These are phyloP conservation scores for Rheum nobile DNA, from an alignment of 148 eudicot species.

Conservation along the genomic window DNA sequence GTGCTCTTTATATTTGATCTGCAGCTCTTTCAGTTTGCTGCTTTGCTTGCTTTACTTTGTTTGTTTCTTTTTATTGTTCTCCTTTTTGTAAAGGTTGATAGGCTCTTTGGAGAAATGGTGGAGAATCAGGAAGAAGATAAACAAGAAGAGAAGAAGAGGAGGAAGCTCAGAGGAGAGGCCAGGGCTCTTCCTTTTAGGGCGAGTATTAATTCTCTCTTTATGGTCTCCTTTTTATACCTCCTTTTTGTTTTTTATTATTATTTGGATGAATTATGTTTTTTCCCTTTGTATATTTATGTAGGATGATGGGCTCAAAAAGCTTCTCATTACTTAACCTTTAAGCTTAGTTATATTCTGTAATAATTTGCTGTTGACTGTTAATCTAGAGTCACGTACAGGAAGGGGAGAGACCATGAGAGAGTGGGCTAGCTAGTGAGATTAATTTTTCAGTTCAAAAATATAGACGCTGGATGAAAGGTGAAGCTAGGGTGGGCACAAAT, in stretches of 20 bases:
- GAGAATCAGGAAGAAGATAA: slow-evolving; percentile 29
- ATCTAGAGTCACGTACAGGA: no score
- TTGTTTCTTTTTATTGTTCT: not conserved
- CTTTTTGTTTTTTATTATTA: not conserved
- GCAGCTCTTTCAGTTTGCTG: not conserved
- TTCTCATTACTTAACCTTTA: not conserved
- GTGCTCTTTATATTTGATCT: not conserved
- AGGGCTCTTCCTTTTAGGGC: not conserved
- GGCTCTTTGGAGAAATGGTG: slow-evolving; percentile 34
- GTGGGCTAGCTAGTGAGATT: no score
- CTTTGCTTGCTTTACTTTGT: not conserved
- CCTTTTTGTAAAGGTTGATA: slow-evolving; percentile 31
- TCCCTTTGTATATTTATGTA: not conserved
- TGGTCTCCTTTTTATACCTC: not conserved
- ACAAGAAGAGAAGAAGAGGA: not conserved
- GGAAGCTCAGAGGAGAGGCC: no score
- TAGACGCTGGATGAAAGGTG: no score
- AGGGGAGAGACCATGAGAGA: no score
- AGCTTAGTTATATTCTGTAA: not conserved
- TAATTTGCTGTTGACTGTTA: not conserved
- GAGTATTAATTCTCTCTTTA: not conserved
- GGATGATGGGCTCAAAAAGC: not conserved
- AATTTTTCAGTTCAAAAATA: no score
- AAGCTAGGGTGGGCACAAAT: no score
- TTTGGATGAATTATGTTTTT: not conserved